Evolutionary conservation across 208 protist genomes (phyloP), one percentile per base, ranked within the genome.

Genomic region (Herpetomonas samuelpessoai): DNA sequence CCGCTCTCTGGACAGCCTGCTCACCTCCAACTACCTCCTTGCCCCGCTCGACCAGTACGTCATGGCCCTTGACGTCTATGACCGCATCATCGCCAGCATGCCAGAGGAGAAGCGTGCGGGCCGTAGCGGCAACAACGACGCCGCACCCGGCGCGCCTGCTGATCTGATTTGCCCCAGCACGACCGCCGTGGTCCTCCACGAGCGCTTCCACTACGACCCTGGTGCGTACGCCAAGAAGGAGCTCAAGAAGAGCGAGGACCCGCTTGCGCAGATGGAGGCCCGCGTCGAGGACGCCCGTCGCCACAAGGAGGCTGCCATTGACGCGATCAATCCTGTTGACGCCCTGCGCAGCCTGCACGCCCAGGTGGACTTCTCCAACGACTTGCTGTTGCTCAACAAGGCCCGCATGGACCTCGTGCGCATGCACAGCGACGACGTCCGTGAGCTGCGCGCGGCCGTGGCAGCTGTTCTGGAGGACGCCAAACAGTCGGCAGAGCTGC

Each of bases 331-430:
- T 38, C 81, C 81, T 14, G 71, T 71, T 52, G 79, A 79, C 0
- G 83, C 83, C 2, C 71, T 93, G 39, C 72, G 74, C 44, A 74
- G 71, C 62, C 69, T 91, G 18, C 80, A 83, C 66, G 70, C 77
- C 0, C 81, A 93, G 74, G 79, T 90, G n/a, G 82, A 93, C 73
- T 74, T 89, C 60, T 84, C 75, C 7, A 93, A 93, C 62, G 86
- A 93, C 51, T 28, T 93, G 41, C 66, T 93, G 51, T 70, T 91
- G 18, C 74, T 90, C 54, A 91, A 93, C 70, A 88, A 87, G 69
- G 83, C 86, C 0, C 86, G 86, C 48, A 78, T 93, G 66, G 62
- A 68, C 24, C 71, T 91, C 52, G 78, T 93, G 7, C 45, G 28
- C 26, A 57, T 85, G 49, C 81, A 88, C 76, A 47, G 57, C 19